Evolutionary conservation across 352 stramenopile species (phyloP), one percentile per base, ranked within the genome.

Genomic region (Globisporangium paddicum): DNA sequence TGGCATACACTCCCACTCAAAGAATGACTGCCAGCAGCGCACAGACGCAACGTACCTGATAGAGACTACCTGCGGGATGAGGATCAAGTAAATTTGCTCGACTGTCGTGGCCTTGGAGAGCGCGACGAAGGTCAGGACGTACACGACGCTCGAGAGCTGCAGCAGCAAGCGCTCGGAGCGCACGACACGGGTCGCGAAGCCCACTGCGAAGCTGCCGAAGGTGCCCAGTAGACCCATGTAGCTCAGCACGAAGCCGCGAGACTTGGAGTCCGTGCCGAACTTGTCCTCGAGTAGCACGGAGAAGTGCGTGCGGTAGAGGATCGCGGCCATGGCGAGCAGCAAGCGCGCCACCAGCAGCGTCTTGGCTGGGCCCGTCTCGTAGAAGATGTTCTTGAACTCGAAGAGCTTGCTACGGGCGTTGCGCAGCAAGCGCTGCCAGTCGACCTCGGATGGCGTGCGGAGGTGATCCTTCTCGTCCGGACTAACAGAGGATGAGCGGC

Each of bases 231-330:
- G 34, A 3, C 83, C 83, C 77, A 90, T 91, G 71, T 93, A 93
- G 60, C 83, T 91, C 34, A 93, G 68, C 55, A 93, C 48, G 44
- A 89, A 91, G 16, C 83, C 83, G 21, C 83, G 64, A 21, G 71
- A 63, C 37, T 74, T 79, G 19, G 83, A 74, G 58, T 88, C 78
- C 60, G 82, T 77, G 16, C 67, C 70, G 32, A 89, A 91, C 63
- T 93, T 93, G 58, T 90, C 83, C 68, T 93, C 81, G 2, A 93
- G 65, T 41, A 93, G 58, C 45, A 79, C 72, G 9, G 79, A 86
- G 34, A 93, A 93, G 48, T 93, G 83, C 11, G 81, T 89, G 38
- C 83, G 81, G 35, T 90, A 90, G 26, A 93, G 55, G 60, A 93
- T 87, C 35, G 77, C 77, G 9, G 81, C 79, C 71, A 88, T 89